Evolutionary conservation across 176 grass and related monocot genomes (phyloP).

Genomic region (Metroxylon sagu): DNA sequence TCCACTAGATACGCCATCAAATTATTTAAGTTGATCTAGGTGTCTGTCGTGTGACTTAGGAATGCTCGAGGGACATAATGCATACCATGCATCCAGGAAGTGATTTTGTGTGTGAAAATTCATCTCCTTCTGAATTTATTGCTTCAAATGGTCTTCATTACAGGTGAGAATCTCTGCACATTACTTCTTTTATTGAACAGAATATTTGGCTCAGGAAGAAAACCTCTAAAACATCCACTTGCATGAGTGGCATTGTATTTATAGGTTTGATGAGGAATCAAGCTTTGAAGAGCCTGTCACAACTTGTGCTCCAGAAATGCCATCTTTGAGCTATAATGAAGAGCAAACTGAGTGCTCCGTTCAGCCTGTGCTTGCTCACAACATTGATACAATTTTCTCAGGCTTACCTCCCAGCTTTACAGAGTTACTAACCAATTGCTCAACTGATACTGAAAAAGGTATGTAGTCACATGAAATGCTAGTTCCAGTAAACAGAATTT

Average conservation of each 20-base stretch:
- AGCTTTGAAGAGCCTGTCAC: conserved; percentile 31
- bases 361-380: conserved; percentile 23
- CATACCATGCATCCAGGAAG: conserved; percentile 37
- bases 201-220: not conserved
- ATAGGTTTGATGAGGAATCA: conserved; percentile 22
- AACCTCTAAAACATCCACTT: not conserved
- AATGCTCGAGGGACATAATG: conserved; percentile 32
- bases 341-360: conserved; percentile 15
- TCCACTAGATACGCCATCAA: too few species aligned
- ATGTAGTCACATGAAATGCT: not conserved
- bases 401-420: conserved; percentile 43
- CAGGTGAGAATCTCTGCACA: conserved; percentile 23
- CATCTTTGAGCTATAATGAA: conserved; percentile 24
- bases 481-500: too few species aligned
- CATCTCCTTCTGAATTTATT: conserved; percentile 43
- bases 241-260: too few species aligned
- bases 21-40: too few species aligned
- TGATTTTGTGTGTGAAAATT: conserved; percentile 37
- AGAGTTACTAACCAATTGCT: conserved; percentile 45
- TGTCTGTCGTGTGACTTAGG: conserved; percentile 2
- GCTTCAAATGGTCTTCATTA: conserved; percentile 37
- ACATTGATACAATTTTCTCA: conserved; percentile 28
- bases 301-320: conserved; percentile 19
- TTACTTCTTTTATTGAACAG: not conserved
- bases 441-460: conserved; percentile 28